Base-by-base conservation (phyloP, 352 stramenopile species). In the Blastocystis sp. region DNA sequence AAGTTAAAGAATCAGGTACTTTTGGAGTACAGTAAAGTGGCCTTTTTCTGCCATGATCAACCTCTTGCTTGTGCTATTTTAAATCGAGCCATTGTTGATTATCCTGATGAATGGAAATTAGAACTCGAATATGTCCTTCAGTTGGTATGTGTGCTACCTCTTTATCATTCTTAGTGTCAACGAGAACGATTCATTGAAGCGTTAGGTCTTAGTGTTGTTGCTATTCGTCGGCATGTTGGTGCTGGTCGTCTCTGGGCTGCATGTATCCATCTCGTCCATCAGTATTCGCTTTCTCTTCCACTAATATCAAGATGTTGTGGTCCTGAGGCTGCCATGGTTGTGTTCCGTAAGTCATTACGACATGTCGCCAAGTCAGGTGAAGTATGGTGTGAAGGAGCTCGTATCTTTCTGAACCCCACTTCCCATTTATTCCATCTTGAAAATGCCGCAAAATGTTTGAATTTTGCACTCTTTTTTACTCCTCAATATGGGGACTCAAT, bases 401-500 rank as follows among this genome's bases (percentile, higher is more conserved):
- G 90, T 16, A 27, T 90, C 4, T 89, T 89, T 78, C 88, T 95
- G 14, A 94, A 94, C 88, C 93, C 93, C 35, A 91, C 94, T 54
- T 93, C 90, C 37, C 88, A 75, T 21, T 90, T 89, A 14, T 95
- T 95, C 88, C 90, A 95, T 73, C 83, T 94, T 42, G 67, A 89
- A 51, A 88, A 88, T 27, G 92, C 92, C 59, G 86, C 88, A 0
- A 89, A 90, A 32, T 92, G 94, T 85, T 89, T 96, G 29, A 89
- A 88, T 49, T 96, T 95, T 91, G 93, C 93, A 35, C 92, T 93
- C 54, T 92, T 92, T 88, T 96, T 96, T 88, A 96, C 93, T 11
- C 93, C 93, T 49, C 93, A 96, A 87, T 96, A 95, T 85, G 93
- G 93, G 32, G 93, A 95, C 86, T 92, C 90, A 67, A 95, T 95